A percentile compares a stretch with the other conserved stretches of the same genome.
Evolutionary conservation across 1,284 basidiomycete species (phyloP).

Genomic region (Rhizoctonia solani): DNA sequence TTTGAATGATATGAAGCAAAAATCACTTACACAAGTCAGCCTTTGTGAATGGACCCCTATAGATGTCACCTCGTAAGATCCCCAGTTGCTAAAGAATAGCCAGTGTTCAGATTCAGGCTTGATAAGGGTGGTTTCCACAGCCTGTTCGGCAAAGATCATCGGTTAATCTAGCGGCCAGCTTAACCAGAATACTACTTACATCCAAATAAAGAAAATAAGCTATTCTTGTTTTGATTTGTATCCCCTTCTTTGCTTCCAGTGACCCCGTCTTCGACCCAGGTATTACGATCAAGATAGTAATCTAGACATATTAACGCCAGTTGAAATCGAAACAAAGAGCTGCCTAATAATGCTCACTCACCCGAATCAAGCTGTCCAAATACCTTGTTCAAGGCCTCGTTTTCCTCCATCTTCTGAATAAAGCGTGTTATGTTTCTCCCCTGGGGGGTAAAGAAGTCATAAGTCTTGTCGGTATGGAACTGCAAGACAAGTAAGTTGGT

Average conservation of each 20-base stretch:
- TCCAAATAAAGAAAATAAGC: conserved; percentile 7
- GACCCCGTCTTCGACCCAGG: neutral
- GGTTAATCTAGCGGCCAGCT: neutral
- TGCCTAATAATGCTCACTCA: neutral
- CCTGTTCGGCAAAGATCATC: neutral
- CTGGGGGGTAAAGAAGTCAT: neutral
- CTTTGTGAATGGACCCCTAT: conserved; percentile 6
- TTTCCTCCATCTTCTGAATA: neutral
- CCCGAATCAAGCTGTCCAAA: neutral
- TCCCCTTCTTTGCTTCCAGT: neutral
- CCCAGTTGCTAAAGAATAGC: conserved; percentile 21
- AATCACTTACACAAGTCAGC: conserved; percentile 11
- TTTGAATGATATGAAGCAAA: neutral
- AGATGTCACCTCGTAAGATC: conserved; percentile 4
- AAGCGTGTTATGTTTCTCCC: neutral
- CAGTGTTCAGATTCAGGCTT: neutral
- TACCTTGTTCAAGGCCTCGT: neutral
- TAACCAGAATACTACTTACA: neutral
- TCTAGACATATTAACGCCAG: neutral
- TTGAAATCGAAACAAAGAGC: neutral
- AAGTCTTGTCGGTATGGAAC: neutral
- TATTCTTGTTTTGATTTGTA: neutral
- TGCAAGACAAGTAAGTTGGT: neutral
- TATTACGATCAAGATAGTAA: conserved; percentile 15
- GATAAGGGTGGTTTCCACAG: neutral